Evolutionary conservation across 2,329 filamentous ascomycete genomes (phyloP), one percentile per base, ranked within the genome.

Genomic region (Paecilomyces formosus): DNA sequence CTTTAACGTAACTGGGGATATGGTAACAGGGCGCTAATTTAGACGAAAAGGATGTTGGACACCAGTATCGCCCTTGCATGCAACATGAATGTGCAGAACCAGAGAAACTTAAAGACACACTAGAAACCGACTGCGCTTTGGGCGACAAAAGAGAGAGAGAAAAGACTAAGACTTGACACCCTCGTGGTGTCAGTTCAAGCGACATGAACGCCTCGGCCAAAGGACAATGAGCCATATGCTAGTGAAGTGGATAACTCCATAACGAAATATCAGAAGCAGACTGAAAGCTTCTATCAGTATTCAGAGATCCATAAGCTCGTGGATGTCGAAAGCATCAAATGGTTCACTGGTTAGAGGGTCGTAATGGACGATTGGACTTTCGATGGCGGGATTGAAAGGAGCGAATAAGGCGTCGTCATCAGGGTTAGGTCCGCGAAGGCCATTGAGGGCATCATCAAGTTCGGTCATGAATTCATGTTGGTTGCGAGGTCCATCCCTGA

Each of bases 251-350:
- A 53, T 4, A 53, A 22, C 12, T 7, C 9, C 12, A 15, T 2
- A 22, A 53, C 9, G 26, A 18, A 53, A 22, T 22, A 24, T 8
- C 53, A 54, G 5, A 39, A 26, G n/a, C 35, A 6, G 35, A 39
- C 7, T 39, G 50, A 53, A 22, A 13, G 9, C 50, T 22, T 18
- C 18, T 13, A 53, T 3, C 22, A 30, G n/a, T n/a, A 35, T 6
- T 59, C 28, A 63, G 49, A 60, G 35, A 21, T 59, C 39, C 50
- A 62, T 49, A 57, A 62, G 66, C 18, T 65, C 62, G 18, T 57
- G 63, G 13, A 72, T 61, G 39, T 69, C 61, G 54, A 67, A 71
- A 9, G 60, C 60, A 55, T 71, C 62, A 51, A 70, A 71, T 22
- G 63, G 57, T 54, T 64, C 61, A 33, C 66, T 66, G 57, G 66